Evolutionary conservation across 768 basidiomycete species (phyloP).

Genomic region (Tylopilus rubrobrunneus): DNA sequence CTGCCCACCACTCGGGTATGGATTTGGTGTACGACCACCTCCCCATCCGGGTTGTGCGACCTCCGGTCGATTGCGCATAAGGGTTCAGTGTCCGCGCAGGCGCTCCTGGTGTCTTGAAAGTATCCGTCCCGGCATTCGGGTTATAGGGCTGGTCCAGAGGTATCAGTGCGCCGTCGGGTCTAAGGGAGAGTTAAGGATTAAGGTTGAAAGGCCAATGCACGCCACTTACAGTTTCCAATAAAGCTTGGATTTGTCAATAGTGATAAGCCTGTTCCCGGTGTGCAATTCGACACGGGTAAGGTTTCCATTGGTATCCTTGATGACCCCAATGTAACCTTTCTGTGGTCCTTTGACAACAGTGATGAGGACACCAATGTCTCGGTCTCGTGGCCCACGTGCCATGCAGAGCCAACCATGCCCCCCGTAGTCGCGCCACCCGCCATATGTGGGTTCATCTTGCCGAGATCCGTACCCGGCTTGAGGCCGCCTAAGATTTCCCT

Average conservation of each 20-base stretch:
- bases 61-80: constrained; percentile 36
- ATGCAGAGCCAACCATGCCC: constrained; percentile 80
- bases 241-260: constrained; percentile 78
- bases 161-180: constrained; percentile 54
- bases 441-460: constrained; percentile 85
- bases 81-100: constrained; percentile 46
- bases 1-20: constrained; percentile 54
- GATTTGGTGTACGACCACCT: constrained; percentile 59
- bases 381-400: constrained; percentile 76
- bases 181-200: constrained; percentile 24
- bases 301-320: constrained; percentile 92
- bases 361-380: constrained; percentile 77
- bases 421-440: constrained; percentile 54
- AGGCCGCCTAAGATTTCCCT: constrained; percentile 69
- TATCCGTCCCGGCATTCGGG: constrained; percentile 14
- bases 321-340: constrained; percentile 87
- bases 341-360: constrained; percentile 80
- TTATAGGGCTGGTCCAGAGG: constrained; percentile 42
- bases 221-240: constrained; percentile 65
- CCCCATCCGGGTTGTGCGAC: constrained; percentile 37
- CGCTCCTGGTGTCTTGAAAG: constrained; percentile 35
- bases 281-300: constrained; percentile 87
- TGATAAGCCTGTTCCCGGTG: constrained; percentile 85
- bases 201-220: neutral
- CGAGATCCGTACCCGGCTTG: constrained; percentile 68